phyloP scores from a whole-genome alignment of 257 asterid genomes.

The Osmanthus fragrans region DNA sequence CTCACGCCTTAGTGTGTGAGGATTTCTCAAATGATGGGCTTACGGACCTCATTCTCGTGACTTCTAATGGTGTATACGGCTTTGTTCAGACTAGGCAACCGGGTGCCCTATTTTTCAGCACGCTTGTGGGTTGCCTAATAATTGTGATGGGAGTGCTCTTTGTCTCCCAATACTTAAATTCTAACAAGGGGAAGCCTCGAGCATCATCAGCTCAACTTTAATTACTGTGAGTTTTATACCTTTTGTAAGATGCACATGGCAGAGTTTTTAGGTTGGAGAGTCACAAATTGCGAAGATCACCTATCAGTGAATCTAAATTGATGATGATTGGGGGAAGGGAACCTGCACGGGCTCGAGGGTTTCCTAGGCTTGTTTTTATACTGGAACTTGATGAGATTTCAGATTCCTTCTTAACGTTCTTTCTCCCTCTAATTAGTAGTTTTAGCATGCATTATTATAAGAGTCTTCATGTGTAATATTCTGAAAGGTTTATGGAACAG shows the following conservation, averaged over 20 bases:
- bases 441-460: conserved; percentile 12
- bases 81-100: conserved; percentile 98
- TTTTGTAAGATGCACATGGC: not conserved
- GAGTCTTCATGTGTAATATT: conserved; percentile 20
- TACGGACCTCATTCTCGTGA: conserved; percentile 75
- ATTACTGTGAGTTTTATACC: conserved; percentile 11
- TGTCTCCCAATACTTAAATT: conserved; percentile 75
- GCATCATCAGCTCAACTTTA: conserved; percentile 53
- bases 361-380: conserved; percentile 6
- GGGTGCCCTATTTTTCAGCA: conserved; percentile 95
- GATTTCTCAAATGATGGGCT: conserved; percentile 93
- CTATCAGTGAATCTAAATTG: not conserved
- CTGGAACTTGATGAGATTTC: conserved; percentile 12
- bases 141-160: conserved; percentile 90
- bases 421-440: not conserved
- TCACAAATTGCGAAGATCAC: not conserved
- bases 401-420: not conserved
- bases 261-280: not conserved
- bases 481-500: conserved; percentile 10
- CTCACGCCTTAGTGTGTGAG: conserved; percentile 69
- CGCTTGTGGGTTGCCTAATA: conserved; percentile 91
- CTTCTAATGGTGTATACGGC: conserved; percentile 83
- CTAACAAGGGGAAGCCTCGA: conserved; percentile 82
- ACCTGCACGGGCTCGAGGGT: not conserved
- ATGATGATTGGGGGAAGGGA: not conserved